Conservation (phyloP, 139 green algal species). For the Desmodesmus armatus region DNA sequence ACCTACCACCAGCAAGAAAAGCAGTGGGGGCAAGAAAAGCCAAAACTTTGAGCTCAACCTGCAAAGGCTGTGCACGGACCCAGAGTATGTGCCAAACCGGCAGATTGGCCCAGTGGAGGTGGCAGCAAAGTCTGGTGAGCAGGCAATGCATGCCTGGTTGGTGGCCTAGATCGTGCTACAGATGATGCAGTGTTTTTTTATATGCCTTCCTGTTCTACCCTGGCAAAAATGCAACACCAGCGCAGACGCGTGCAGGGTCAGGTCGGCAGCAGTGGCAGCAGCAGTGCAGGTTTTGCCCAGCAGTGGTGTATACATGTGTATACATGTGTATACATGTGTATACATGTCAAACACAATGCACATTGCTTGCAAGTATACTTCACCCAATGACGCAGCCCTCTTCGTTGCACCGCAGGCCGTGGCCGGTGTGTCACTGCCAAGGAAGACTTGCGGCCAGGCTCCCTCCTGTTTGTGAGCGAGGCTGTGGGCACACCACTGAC, state of each 20-base stretch:
- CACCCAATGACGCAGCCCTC: background rate
- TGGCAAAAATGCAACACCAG: background rate
- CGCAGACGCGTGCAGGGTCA: background rate
- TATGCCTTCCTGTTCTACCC: background rate
- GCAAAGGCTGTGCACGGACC: background rate
- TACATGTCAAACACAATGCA: background rate
- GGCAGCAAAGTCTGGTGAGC: background rate
- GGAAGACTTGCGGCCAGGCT: slow-evolving; percentile 19
- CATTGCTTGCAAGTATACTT: background rate
- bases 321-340: too few species aligned
- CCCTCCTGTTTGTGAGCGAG: slow-evolving; percentile 34
- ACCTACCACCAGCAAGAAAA: too few species aligned
- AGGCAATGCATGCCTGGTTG: background rate
- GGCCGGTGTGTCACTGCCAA: slow-evolving; percentile 17
- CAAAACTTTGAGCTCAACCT: slow-evolving; percentile 29
- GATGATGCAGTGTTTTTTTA: background rate
- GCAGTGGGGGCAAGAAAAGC: too few species aligned
- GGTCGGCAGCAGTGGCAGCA: background rate
- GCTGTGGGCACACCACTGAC: background rate
- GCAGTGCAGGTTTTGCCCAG: background rate
- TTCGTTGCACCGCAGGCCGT: background rate
- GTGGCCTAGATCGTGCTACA: background rate
- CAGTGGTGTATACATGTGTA: too few species aligned
- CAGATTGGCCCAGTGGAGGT: slow-evolving; percentile 34
- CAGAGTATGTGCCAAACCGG: background rate